These are phyloP conservation scores for Fusarium agapanthi DNA, from an alignment of 2,329 filamentous ascomycete genomes.

Conservation along the genomic window DNA sequence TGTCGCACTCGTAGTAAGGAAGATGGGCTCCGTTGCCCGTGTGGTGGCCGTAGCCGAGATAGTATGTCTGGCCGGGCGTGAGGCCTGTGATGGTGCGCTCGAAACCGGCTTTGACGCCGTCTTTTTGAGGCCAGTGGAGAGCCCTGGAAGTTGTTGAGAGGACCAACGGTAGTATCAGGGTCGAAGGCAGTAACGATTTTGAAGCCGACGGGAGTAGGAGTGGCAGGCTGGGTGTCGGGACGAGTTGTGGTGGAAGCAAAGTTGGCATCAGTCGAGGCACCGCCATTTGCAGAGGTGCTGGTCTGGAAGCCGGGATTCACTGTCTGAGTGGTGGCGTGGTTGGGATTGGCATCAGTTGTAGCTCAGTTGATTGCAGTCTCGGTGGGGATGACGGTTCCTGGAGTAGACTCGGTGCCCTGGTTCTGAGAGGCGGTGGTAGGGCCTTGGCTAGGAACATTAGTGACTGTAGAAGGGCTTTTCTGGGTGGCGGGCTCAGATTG, in stretches of 20 bases:
- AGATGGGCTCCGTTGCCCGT: not conserved
- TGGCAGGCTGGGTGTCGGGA: not conserved
- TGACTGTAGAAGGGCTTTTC: not conserved
- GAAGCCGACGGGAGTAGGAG: not conserved
- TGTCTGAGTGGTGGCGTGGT: not conserved
- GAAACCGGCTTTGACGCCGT: not conserved
- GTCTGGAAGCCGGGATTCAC: not conserved
- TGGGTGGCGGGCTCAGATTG: not conserved
- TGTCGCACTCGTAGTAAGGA: constrained; percentile 1
- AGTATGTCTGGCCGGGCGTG: not conserved
- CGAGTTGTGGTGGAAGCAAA: not conserved
- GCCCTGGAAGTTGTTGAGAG: not conserved
- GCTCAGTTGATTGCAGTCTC: too few relatives aligned
- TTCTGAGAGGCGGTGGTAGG: not conserved
- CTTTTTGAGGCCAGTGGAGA: not conserved
- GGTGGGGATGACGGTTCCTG: not conserved
- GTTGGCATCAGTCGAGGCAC: not conserved
- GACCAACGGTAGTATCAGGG: not conserved
- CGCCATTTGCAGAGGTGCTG: not conserved
- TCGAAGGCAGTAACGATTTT: not conserved
- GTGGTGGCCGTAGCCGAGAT: constrained; percentile 8
- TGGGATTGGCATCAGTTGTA: not conserved
- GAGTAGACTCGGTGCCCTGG: not conserved
- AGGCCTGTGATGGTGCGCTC: not conserved
- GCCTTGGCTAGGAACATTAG: not conserved